These are phyloP conservation scores for Verticillium nonalfalfae DNA, from an alignment of 2,329 filamentous ascomycete species.

Conservation along the genomic window DNA sequence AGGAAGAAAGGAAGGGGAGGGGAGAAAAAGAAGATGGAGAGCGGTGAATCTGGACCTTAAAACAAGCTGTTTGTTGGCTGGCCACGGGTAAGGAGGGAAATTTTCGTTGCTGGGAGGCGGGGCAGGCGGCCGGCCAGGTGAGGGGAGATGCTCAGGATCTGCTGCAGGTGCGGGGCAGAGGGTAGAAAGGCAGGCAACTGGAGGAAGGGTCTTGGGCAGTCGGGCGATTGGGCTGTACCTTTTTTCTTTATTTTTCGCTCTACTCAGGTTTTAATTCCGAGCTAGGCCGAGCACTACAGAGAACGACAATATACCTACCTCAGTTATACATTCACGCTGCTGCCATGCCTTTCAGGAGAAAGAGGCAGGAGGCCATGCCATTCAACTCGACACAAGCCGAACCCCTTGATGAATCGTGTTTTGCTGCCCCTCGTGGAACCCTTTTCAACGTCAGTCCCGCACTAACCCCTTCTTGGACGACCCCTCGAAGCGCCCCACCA, in stretches of 20 bases:
- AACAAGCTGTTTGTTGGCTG: neutral
- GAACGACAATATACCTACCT: neutral
- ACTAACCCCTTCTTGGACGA: conserved; percentile 8
- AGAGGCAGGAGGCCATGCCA: neutral
- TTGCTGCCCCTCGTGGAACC: neutral
- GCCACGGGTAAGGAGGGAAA: conserved; percentile 3
- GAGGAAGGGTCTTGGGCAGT: neutral
- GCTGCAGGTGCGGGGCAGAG: neutral
- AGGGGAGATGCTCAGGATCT: conserved; percentile 1
- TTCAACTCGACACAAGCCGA: neutral
- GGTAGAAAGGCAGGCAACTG: neutral
- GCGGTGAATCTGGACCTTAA: conserved; percentile 1
- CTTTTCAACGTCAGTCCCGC: neutral
- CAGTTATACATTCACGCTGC: neutral
- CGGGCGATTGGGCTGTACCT: neutral
- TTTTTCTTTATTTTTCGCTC: neutral
- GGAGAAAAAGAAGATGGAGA: conserved; percentile 5
- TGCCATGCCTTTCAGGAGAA: neutral
- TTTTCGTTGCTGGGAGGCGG: conserved; percentile 8
- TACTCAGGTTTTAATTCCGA: neutral
- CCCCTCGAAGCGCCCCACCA: conserved; percentile 12
- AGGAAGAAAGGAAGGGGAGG: conserved; percentile 6
- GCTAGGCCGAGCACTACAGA: neutral
- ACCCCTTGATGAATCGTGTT: neutral
- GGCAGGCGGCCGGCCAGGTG: neutral